Evolutionary conservation across 129 eudicot genomes (phyloP).

Genomic region (Arctium minus): DNA sequence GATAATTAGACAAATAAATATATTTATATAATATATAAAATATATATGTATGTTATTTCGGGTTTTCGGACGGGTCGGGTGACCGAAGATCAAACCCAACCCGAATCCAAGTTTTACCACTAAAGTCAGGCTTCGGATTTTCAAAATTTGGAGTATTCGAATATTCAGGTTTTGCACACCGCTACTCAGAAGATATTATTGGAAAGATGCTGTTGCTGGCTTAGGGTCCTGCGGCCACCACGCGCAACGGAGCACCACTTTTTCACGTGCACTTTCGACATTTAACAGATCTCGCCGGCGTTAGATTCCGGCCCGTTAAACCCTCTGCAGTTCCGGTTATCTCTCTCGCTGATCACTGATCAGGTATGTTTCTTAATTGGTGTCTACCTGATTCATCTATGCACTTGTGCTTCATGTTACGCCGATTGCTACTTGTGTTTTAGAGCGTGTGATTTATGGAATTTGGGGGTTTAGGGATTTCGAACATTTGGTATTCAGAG

Average conservation of each 20-base stretch:
- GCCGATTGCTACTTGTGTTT: background rate
- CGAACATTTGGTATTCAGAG: background rate
- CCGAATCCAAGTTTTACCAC: too few species aligned
- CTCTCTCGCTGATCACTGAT: background rate
- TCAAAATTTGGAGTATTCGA: too few species aligned
- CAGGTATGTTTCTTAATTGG: slow-evolving; percentile 7
- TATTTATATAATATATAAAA: too few species aligned
- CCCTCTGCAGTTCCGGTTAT: background rate
- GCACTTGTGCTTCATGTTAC: background rate
- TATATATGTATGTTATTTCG: too few species aligned
- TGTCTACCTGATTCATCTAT: background rate
- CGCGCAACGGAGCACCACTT: slow-evolving; percentile 1
- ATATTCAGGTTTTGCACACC: too few species aligned
- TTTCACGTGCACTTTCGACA: background rate
- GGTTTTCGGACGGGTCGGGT: too few species aligned
- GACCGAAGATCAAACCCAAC: too few species aligned
- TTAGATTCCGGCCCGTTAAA: background rate
- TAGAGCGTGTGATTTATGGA: background rate
- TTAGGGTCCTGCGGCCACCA: slow-evolving; percentile 20
- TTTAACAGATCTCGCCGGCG: slow-evolving; percentile 10
- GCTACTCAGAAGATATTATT: too few species aligned
- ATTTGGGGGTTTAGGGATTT: slow-evolving; percentile 7
- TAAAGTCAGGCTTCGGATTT: too few species aligned
- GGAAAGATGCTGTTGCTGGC: background rate
- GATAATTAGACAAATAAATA: too few species aligned